phyloP scores from a whole-genome alignment of 2,329 filamentous ascomycete species.

The Lecanosticta acicola region DNA sequence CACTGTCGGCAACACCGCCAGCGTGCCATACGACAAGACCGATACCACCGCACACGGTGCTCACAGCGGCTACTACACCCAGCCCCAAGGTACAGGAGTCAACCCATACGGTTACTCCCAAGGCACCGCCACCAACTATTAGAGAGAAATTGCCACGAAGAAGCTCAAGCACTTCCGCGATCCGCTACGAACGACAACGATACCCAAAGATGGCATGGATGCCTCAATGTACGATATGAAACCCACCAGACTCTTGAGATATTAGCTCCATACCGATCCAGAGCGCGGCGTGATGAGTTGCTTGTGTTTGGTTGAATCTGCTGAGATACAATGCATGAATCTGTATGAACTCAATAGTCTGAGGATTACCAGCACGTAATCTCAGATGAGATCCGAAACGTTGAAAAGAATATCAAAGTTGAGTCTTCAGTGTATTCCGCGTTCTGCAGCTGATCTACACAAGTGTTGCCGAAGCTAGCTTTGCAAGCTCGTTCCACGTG shows the following conservation, averaged over 20 bases:
- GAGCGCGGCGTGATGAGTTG: background rate
- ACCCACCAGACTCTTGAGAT: background rate
- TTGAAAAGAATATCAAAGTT: no score
- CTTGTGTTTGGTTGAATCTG: background rate
- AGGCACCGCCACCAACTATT: conserved; percentile 29
- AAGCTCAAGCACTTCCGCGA: background rate
- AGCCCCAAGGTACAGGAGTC: conserved; percentile 36
- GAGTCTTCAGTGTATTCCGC: no score
- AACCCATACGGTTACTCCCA: conserved; percentile 39
- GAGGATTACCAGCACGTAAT: background rate
- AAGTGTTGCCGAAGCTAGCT: no score
- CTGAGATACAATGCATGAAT: no score
- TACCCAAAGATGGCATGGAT: background rate
- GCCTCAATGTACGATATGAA: background rate
- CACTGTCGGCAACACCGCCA: conserved; percentile 39
- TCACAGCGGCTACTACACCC: conserved; percentile 42
- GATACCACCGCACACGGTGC: conserved; percentile 28
- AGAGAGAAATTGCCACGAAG: conserved; percentile 6
- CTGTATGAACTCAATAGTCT: background rate
- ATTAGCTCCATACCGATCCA: background rate
- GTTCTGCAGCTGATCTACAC: no score
- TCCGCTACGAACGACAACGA: background rate
- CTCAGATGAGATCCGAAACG: no score
- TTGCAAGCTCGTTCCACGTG: no score
- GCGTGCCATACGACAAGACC: conserved; percentile 25